Percentiles rank a stretch among this genome's conserved stretches.
These are phyloP conservation scores for Aspergillus persii DNA, from an alignment of 2,329 filamentous ascomycete genomes.

Conservation along the genomic window DNA sequence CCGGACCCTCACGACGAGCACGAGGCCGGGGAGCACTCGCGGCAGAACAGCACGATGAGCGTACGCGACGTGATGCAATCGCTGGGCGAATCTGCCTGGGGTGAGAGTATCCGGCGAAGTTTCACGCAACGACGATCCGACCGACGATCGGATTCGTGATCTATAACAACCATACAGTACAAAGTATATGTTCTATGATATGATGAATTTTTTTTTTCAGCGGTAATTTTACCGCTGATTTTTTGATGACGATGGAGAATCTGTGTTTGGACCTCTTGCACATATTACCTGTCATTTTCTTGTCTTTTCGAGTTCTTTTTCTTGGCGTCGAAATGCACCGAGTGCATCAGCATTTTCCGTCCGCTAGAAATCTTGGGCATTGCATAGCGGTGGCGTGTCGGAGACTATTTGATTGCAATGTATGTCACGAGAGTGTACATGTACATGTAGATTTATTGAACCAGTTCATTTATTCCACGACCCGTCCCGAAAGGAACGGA, in stretches of 20 bases:
- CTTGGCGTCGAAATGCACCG: neutral
- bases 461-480: neutral
- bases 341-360: neutral
- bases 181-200: neutral
- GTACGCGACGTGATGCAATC: constrained; percentile 78
- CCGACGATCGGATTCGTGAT: constrained; percentile 7
- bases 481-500: neutral
- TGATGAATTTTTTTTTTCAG: constrained; percentile 2
- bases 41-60: constrained; percentile 68
- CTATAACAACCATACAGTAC: neutral
- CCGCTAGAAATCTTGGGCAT: constrained; percentile 1
- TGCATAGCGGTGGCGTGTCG: constrained; percentile 22
- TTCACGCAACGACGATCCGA: constrained; percentile 64
- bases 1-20: constrained; percentile 16
- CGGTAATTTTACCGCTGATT: too few species aligned
- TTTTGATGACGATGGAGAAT: neutral
- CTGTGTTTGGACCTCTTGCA: neutral
- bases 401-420: neutral
- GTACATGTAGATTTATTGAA: neutral
- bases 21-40: constrained; percentile 44
- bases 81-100: constrained; percentile 87
- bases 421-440: neutral
- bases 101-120: constrained; percentile 85
- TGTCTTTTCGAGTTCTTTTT: constrained; percentile 5
- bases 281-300: neutral